Conservation (phyloP, 495 filamentous ascomycete species). For the Achaetomiella virescens region DNA sequence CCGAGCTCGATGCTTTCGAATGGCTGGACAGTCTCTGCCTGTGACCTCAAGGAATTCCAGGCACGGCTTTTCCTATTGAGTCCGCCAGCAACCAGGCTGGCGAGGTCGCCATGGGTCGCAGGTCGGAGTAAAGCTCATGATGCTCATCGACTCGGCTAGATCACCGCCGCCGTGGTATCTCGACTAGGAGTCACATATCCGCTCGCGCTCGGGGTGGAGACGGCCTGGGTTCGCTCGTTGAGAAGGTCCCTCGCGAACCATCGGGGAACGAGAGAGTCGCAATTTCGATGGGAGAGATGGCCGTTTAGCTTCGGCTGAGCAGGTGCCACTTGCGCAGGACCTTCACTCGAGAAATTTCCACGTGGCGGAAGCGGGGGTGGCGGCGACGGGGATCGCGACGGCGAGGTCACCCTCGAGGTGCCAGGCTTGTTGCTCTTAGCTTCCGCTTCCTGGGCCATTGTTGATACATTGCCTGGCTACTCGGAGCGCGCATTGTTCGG, state of each 20-base stretch:
- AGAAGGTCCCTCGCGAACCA: constrained; percentile 54
- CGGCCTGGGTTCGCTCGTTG: constrained; percentile 40
- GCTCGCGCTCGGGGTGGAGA: constrained; percentile 28
- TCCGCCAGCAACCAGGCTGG: constrained; percentile 73
- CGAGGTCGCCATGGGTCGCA: constrained; percentile 67
- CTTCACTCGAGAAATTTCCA: constrained; percentile 23
- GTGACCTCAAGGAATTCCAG: constrained; percentile 53
- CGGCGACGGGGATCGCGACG: constrained; percentile 3
- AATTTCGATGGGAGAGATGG: constrained; percentile 71
- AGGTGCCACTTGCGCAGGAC: constrained; percentile 35
- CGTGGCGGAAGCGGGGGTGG: constrained; percentile 60
- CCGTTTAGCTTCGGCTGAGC: constrained; percentile 64
- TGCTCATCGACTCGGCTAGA: constrained; percentile 71
- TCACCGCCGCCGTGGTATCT: constrained; percentile 36
- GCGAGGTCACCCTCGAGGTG: constrained; percentile 1
- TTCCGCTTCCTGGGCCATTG: constrained; percentile 25
- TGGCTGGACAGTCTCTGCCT: constrained; percentile 52
- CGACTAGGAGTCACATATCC: constrained; percentile 28
- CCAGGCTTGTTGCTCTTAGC: constrained; percentile 8
- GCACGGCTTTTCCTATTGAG: constrained; percentile 51
- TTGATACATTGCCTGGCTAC: constrained; percentile 10
- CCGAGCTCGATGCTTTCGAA: constrained; percentile 45
- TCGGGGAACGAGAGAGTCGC: constrained; percentile 66
- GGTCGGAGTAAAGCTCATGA: constrained; percentile 76
- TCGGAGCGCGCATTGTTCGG: constrained; percentile 19